phyloP scores from a whole-genome alignment of 805 yeast genomes.

The Zygotorulaspora florentina region DNA sequence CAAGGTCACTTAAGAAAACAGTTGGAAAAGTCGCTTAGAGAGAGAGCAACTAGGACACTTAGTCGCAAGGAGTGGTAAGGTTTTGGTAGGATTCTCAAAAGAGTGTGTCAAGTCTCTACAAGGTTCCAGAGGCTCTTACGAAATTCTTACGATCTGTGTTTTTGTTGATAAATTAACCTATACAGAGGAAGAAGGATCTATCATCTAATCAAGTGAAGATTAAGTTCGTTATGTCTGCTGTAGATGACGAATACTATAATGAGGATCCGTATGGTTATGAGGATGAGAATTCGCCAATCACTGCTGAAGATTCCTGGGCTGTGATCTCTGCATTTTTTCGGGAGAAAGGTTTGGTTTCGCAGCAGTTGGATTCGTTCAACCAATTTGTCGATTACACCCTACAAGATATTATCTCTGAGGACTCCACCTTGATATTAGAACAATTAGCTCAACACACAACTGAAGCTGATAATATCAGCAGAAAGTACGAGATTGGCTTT shows the following conservation, averaged over 20 bases:
- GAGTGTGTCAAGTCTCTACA: neutral
- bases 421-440: constrained; percentile 86
- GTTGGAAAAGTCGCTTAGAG: neutral
- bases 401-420: constrained; percentile 96
- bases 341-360: constrained; percentile 95
- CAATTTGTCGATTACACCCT: constrained; percentile 95
- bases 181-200: neutral
- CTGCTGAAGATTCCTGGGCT: constrained; percentile 99
- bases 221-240: constrained; percentile 9
- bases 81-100: constrained; percentile 1
- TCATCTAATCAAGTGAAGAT: neutral
- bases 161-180: neutral
- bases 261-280: constrained; percentile 72
- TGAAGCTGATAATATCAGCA: constrained; percentile 82
- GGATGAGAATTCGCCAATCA: constrained; percentile 65
- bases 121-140: constrained; percentile 1
- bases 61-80: constrained; percentile 11
- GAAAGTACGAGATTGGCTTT: constrained; percentile 93
- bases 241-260: constrained; percentile 33
- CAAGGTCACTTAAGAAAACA: neutral
- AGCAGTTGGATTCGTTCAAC: constrained; percentile 96
- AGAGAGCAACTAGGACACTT: constrained; percentile 3
- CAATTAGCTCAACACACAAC: constrained; percentile 97
- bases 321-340: constrained; percentile 94
- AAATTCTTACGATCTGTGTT: constrained; percentile 1